Evolutionary conservation across 2,329 filamentous ascomycete species (phyloP), one percentile per base, ranked within the genome.

Genomic region (Ustulina deusta): DNA sequence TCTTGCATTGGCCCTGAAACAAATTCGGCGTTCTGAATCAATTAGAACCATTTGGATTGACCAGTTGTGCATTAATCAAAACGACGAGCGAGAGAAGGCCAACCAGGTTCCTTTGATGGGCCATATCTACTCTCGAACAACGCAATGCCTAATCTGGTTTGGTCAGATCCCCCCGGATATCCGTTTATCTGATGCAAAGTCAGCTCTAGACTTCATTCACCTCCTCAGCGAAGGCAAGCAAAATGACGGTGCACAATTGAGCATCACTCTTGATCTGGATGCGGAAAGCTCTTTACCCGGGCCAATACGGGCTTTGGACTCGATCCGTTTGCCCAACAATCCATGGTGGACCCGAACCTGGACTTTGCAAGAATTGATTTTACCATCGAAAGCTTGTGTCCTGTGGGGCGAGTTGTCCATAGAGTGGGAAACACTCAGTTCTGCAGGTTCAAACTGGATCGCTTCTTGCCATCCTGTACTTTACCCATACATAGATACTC

Each of bases 61-160:
- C 17, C 49, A 52, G 29, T 20, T 52, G 15, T 52, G 27, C 17
- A 52, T 52, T 20, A 20, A 52, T 52, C 49, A 52, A 20, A 10
- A 20, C 1, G 49, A 52, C 9, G 49, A 34, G 5, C 17, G 1
- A 34, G 49, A 52, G 27, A 52, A 34, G 29, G 49, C 13, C 29
- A 34, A 3, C 7, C 49, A 52, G 15, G 29, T 52, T 13, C 49
- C 49, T 11, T 20, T 52, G 17, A 52, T 52, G 49, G 17, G 49
- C 49, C 49, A 52, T 20, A 52, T 52, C 27, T 52, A 52, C 27
- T 34, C 49, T 34, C 27, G 13, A 7, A 52, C 49, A 3, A n/a
- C 49, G 1, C 49, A 52, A 34, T 52, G 49, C n/a, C 49, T 52
- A 5, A 34, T 52, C 27, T 52, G 49, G 49, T 10, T 52, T 52